Evolutionary conservation across 768 basidiomycete genomes (phyloP).

Genomic region (Kwoniella heveanensis): DNA sequence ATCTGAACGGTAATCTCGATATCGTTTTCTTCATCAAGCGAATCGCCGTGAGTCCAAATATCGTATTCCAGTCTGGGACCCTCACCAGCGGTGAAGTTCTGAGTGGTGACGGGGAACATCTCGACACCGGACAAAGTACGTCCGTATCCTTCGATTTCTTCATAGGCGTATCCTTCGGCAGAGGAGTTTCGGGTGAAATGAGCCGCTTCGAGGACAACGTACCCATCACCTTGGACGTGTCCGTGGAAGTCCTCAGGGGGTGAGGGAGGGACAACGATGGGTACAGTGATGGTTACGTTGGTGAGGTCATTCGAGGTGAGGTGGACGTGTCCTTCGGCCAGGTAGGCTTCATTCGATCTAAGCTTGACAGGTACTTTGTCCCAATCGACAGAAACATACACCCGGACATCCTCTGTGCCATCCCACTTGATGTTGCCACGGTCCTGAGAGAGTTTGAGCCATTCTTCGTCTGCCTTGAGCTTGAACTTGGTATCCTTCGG

Average conservation of each 20-base stretch:
- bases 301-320: slow-evolving; percentile 34
- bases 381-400: slow-evolving; percentile 68
- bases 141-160: slow-evolving; percentile 66
- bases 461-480: slow-evolving; percentile 61
- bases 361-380: slow-evolving; percentile 43
- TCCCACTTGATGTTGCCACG: slow-evolving; percentile 61
- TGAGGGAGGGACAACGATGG: slow-evolving; percentile 27
- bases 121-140: slow-evolving; percentile 66
- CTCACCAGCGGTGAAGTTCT: slow-evolving; percentile 65
- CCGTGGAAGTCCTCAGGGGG: slow-evolving; percentile 55
- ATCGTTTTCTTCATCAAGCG: slow-evolving; percentile 1
- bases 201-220: slow-evolving; percentile 68
- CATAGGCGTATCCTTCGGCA: slow-evolving; percentile 64
- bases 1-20: slow-evolving; percentile 40
- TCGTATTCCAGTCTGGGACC: slow-evolving; percentile 68
- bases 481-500: slow-evolving; percentile 65
- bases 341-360: slow-evolving; percentile 9
- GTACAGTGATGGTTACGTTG: slow-evolving; percentile 41
- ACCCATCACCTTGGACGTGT: slow-evolving; percentile 69
- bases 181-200: slow-evolving; percentile 62
- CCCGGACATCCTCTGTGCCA: slow-evolving; percentile 60
- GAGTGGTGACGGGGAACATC: slow-evolving; percentile 63
- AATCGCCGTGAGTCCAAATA: slow-evolving; percentile 34
- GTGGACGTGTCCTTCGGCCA: slow-evolving; percentile 15
- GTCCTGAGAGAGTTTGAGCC: slow-evolving; percentile 62